phyloP scores from a whole-genome alignment of 805 yeast species.

The Debaryomyces maramus region DNA sequence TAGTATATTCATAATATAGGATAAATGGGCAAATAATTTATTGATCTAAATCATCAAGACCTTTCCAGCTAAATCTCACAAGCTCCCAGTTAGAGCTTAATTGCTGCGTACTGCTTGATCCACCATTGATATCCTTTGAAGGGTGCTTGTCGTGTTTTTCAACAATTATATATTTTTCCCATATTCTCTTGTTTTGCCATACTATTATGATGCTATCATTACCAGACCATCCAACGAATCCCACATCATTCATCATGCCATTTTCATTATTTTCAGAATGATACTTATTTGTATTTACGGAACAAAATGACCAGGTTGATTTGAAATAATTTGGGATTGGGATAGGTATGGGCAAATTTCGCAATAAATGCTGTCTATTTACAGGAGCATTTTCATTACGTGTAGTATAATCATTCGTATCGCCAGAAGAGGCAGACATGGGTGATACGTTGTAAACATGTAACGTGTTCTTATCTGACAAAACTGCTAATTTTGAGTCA shows the following conservation, averaged over 20 bases:
- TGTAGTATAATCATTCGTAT: constrained; percentile 11
- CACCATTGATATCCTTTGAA: not conserved
- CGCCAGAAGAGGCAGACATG: not conserved
- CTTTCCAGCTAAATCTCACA: constrained; percentile 26
- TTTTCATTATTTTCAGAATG: constrained; percentile 21
- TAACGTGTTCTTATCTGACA: constrained; percentile 86
- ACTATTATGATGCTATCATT: constrained; percentile 71
- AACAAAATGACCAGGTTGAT: constrained; percentile 86
- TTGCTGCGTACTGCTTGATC: not conserved
- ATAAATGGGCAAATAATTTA: constrained; percentile 1
- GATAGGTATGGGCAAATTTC: constrained; percentile 58
- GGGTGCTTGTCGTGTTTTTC: constrained; percentile 35
- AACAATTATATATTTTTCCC: constrained; percentile 83
- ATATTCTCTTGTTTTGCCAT: constrained; percentile 70
- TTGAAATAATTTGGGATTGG: constrained; percentile 68
- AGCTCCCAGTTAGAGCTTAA: constrained; percentile 19
- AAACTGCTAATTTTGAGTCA: constrained; percentile 74
- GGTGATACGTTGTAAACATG: constrained; percentile 68
- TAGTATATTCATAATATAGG: not conserved
- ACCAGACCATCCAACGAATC: constrained; percentile 67
- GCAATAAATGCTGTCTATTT: constrained; percentile 66
- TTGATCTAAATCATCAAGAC: constrained; percentile 15
- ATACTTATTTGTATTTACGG: constrained; percentile 54
- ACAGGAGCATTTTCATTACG: constrained; percentile 16
- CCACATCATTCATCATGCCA: constrained; percentile 27